phyloP scores from a whole-genome alignment of 352 stramenopile species.

The Thalassiosira hispida region DNA sequence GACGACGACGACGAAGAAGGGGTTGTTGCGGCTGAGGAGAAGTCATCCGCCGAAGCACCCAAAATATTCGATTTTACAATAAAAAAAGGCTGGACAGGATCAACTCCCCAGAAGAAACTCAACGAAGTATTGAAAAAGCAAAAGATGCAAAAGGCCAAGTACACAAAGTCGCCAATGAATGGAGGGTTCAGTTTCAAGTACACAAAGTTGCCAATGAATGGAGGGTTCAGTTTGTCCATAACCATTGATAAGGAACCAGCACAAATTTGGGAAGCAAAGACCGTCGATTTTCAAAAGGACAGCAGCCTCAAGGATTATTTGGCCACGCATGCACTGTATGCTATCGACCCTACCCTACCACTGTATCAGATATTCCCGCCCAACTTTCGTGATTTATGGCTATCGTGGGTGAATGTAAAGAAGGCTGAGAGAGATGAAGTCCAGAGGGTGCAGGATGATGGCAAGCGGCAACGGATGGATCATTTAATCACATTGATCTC shows the following conservation, averaged over 20 bases:
- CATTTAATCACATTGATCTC: constrained; percentile 49
- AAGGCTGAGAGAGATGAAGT: constrained; percentile 37
- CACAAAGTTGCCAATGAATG: constrained; percentile 6
- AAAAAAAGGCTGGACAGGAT: constrained; percentile 76
- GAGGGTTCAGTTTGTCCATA: constrained; percentile 10
- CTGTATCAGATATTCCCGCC: constrained; percentile 90
- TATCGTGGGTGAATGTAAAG: constrained; percentile 58
- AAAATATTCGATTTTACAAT: constrained; percentile 51
- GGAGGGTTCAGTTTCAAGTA: constrained; percentile 16
- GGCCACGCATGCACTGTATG: constrained; percentile 89
- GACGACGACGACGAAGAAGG: constrained; percentile 20
- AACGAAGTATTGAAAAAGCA: constrained; percentile 90
- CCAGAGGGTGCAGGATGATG: constrained; percentile 20
- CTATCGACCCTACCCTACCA: constrained; percentile 86
- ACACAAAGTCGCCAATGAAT: constrained; percentile 51
- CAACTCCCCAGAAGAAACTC: constrained; percentile 89
- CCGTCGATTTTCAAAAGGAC: constrained; percentile 63
- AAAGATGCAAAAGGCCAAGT: constrained; percentile 87
- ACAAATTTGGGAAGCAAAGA: constrained; percentile 29
- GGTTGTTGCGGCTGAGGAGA: neutral
- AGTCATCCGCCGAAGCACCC: neutral
- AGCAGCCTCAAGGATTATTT: constrained; percentile 73
- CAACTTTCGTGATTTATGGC: constrained; percentile 90
- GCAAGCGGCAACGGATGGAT: constrained; percentile 43
- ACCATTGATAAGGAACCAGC: constrained; percentile 13